Evolutionary conservation across 345 rosid genomes (phyloP).

Genomic region (Eucalyptus curtisii): DNA sequence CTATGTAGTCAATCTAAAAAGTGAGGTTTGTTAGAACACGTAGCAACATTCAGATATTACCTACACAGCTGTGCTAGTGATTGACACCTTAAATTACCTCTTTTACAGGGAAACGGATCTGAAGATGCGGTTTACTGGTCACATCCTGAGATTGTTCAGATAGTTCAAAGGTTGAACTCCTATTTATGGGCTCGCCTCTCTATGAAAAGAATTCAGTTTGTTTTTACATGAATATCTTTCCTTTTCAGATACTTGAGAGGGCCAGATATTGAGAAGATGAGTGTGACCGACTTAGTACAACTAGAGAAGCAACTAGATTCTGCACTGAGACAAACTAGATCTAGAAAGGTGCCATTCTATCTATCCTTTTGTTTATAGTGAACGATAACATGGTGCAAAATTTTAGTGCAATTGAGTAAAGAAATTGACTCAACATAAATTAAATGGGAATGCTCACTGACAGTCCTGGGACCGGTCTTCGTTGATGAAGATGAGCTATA

Average conservation of each 20-base stretch:
- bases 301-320: conserved; percentile 14
- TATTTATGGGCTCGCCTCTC: not conserved
- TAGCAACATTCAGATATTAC: not conserved
- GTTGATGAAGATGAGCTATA: not conserved
- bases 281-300: conserved; percentile 5
- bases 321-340: conserved; percentile 10
- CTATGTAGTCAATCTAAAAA: not conserved
- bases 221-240: not conserved
- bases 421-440: not conserved
- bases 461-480: not conserved
- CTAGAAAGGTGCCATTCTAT: conserved; percentile 17
- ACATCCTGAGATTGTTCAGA: not conserved
- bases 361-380: not conserved
- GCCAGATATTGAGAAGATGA: conserved; percentile 8
- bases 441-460: not conserved
- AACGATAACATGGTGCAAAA: not conserved
- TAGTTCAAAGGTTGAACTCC: not conserved
- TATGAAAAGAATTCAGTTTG: not conserved
- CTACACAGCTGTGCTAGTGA: not conserved
- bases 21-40: not conserved
- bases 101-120: not conserved
- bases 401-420: not conserved
- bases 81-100: not conserved
- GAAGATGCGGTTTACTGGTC: not conserved
- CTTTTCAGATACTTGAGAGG: conserved; percentile 12